Conservation (phyloP, 768 basidiomycete species). For the Lactarius sanguifluus region DNA sequence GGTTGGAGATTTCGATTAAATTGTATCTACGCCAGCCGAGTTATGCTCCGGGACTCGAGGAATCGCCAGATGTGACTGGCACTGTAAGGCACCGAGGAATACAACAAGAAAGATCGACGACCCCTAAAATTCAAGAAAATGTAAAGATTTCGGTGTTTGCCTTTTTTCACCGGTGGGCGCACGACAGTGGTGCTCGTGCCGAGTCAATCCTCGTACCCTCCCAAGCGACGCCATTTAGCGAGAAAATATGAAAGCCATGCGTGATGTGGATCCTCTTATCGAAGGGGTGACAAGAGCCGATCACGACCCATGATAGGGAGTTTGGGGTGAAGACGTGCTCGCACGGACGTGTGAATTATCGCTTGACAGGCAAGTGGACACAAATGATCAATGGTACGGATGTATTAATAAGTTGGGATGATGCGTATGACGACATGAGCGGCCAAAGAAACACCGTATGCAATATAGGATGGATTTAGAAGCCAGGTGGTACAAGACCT, state of each 20-base stretch:
- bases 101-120: too few relatives aligned
- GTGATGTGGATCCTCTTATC: background rate
- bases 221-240: background rate
- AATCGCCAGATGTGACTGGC: background rate
- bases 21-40: background rate
- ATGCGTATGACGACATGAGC: conserved; percentile 11
- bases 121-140: background rate
- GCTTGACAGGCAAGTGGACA: background rate
- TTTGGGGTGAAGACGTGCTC: background rate
- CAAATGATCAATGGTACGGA: background rate
- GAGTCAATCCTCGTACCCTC: background rate
- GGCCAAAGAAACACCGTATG: background rate
- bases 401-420: conserved; percentile 15
- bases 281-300: background rate
- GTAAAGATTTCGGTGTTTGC: background rate
- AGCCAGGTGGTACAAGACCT: conserved; percentile 30
- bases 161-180: background rate
- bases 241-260: background rate
- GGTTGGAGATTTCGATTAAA: background rate
- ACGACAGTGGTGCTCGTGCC: too few relatives aligned
- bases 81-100: background rate
- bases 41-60: too few relatives aligned
- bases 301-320: background rate
- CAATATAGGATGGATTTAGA: conserved; percentile 8
- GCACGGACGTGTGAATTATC: background rate